Evolutionary conservation across 371 early-diverging fungal genomes (phyloP).

Genomic region (Globomyces sp.): DNA sequence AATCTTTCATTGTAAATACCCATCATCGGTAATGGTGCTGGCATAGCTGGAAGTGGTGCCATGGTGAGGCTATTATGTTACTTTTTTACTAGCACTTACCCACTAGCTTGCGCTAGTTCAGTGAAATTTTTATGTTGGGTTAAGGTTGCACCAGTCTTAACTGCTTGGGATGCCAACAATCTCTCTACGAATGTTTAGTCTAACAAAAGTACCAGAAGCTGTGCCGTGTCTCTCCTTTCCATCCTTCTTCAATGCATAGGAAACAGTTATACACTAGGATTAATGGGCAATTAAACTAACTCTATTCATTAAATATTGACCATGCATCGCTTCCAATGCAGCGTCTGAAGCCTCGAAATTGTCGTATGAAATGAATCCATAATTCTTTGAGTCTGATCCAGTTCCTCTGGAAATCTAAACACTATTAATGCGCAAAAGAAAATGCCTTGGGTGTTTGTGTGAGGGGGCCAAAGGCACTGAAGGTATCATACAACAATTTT

Average conservation of each 20-base stretch:
- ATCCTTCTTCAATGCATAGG: conserved; percentile 97
- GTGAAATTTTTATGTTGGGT: not conserved
- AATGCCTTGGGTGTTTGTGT: conserved; percentile 71
- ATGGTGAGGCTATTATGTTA: too few species aligned
- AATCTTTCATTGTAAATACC: too few species aligned
- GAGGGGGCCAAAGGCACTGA: conserved; percentile 91
- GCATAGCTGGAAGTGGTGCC: too few species aligned
- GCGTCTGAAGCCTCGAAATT: conserved; percentile 95
- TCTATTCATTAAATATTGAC: conserved; percentile 92
- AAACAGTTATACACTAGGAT: conserved; percentile 69
- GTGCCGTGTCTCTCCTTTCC: conserved; percentile 97
- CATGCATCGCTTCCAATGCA: conserved; percentile 97
- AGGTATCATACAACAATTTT: conserved; percentile 92
- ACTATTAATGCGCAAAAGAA: too few species aligned
- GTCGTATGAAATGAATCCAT: conserved; percentile 91
- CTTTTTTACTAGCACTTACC: not conserved
- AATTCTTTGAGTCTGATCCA: conserved; percentile 88
- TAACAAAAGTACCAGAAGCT: conserved; percentile 67
- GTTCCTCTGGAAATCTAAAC: conserved; percentile 75
- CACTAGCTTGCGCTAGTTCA: not conserved
- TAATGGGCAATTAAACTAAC: too few species aligned
- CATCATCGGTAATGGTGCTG: too few species aligned
- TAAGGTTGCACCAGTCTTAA: conserved; percentile 45
- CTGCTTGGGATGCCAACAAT: conserved; percentile 88
- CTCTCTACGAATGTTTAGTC: conserved; percentile 60